These are phyloP conservation scores for Ilex paraguariensis DNA, from an alignment of 305 asterid species.

Conservation along the genomic window DNA sequence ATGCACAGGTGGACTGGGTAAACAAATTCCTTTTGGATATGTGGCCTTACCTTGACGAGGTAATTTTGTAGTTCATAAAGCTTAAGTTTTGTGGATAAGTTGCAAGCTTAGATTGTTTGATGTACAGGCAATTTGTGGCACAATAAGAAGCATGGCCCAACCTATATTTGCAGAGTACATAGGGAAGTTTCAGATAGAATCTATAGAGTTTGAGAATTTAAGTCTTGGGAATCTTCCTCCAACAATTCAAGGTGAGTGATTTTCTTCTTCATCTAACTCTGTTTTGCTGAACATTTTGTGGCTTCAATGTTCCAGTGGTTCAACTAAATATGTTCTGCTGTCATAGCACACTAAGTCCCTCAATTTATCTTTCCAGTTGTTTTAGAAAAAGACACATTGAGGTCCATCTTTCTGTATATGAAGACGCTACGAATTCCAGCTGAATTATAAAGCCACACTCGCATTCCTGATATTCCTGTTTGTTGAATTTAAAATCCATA, in stretches of 20 bases:
- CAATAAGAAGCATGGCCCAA: conserved; percentile 58
- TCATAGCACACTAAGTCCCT: too few species aligned
- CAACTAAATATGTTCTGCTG: too few species aligned
- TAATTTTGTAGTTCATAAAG: conserved; percentile 13
- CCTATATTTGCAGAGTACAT: conserved; percentile 70
- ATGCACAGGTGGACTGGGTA: conserved; percentile 77
- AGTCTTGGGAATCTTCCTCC: conserved; percentile 83
- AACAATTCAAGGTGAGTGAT: conserved; percentile 58
- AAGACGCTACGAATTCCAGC: too few species aligned
- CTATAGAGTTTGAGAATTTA: conserved; percentile 61
- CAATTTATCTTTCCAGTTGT: too few species aligned
- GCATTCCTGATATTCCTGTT: too few species aligned
- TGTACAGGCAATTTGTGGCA: conserved; percentile 58
- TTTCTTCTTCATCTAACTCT: conserved; percentile 7
- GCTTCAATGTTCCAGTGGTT: too few species aligned
- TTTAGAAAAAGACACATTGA: too few species aligned
- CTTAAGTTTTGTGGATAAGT: not conserved
- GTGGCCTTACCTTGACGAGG: conserved; percentile 93
- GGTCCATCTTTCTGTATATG: too few species aligned
- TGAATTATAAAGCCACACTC: too few species aligned
- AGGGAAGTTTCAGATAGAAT: conserved; percentile 58
- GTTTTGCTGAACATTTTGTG: not conserved
- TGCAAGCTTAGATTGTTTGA: conserved; percentile 7
- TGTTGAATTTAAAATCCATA: too few species aligned
- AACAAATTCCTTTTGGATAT: conserved; percentile 50